Evolutionary conservation across 148 eudicot genomes (phyloP).

Genomic region (Chenopodium suecicum): DNA sequence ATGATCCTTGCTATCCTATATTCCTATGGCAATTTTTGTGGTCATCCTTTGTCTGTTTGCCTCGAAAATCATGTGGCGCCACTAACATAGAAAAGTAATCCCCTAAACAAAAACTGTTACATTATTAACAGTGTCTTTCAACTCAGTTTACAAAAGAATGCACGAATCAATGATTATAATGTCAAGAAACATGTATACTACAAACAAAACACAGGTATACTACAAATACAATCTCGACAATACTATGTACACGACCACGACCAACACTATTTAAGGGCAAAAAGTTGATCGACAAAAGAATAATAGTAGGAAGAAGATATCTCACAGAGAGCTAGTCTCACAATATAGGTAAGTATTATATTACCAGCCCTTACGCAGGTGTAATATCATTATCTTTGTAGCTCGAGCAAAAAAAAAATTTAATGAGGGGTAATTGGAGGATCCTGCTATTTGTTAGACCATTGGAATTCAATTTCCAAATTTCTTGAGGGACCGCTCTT

Average conservation of each 20-base stretch:
- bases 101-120: slow-evolving; percentile 9
- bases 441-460: slow-evolving; percentile 67
- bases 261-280: slow-evolving; percentile 9
- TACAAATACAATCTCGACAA: slow-evolving; percentile 21
- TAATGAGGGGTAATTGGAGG: neutral
- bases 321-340: neutral
- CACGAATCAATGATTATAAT: slow-evolving; percentile 23
- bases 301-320: slow-evolving; percentile 5
- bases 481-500: slow-evolving; percentile 92
- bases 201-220: slow-evolving; percentile 20
- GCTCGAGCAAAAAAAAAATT: neutral
- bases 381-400: neutral
- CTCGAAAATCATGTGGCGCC: neutral
- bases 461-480: slow-evolving; percentile 93
- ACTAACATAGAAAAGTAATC: neutral
- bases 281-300: neutral
- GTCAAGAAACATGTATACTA: slow-evolving; percentile 28
- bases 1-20: too few relatives aligned
- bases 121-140: slow-evolving; percentile 24
- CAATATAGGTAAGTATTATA: neutral
- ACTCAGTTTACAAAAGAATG: slow-evolving; percentile 38
- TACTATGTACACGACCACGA: slow-evolving; percentile 27
- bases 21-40: too few relatives aligned
- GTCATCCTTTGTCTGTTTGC: neutral
- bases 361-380: neutral